Evolutionary conservation across 2,329 filamentous ascomycete genomes (phyloP).

Genomic region (Aspergillus japonicus): DNA sequence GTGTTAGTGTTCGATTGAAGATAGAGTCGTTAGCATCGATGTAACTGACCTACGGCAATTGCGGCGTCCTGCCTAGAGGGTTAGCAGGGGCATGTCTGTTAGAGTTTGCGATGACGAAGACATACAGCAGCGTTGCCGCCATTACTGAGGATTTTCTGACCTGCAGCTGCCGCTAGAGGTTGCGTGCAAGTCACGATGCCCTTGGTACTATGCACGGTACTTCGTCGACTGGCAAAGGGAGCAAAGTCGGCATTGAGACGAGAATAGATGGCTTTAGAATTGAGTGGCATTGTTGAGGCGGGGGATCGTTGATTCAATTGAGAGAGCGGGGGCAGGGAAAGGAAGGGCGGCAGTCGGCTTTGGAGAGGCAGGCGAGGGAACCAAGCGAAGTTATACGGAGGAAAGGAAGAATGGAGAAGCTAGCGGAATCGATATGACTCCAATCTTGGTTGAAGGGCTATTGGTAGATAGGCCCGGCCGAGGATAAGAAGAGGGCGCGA

Average conservation of each 20-base stretch:
- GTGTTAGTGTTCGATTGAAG: not conserved
- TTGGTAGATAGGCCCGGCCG: not conserved
- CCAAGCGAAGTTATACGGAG: not conserved
- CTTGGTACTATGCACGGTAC: conserved; percentile 88
- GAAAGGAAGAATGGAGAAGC: not conserved
- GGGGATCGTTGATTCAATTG: not conserved
- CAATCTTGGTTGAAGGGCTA: not conserved
- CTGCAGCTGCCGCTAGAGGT: conserved; percentile 83
- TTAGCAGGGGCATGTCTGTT: not conserved
- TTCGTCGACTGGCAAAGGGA: conserved; percentile 67
- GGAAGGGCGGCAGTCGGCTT: not conserved
- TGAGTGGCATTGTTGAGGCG: conserved; percentile 47
- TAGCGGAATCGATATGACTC: not conserved
- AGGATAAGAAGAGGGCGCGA: not conserved
- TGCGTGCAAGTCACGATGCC: conserved; percentile 90
- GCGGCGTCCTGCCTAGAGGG: conserved; percentile 72
- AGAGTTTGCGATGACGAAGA: conserved; percentile 17
- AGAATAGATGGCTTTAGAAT: conserved; percentile 52
- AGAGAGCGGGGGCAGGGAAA: not conserved
- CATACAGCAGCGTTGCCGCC: conserved; percentile 91
- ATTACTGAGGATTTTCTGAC: conserved; percentile 76
- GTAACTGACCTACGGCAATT: conserved; percentile 73
- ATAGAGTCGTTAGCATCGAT: not conserved
- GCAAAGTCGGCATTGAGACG: conserved; percentile 45
- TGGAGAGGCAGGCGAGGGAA: not conserved